These are phyloP conservation scores for Aspergillus aculeatus DNA, from an alignment of 2,329 filamentous ascomycete species.

Conservation along the genomic window DNA sequence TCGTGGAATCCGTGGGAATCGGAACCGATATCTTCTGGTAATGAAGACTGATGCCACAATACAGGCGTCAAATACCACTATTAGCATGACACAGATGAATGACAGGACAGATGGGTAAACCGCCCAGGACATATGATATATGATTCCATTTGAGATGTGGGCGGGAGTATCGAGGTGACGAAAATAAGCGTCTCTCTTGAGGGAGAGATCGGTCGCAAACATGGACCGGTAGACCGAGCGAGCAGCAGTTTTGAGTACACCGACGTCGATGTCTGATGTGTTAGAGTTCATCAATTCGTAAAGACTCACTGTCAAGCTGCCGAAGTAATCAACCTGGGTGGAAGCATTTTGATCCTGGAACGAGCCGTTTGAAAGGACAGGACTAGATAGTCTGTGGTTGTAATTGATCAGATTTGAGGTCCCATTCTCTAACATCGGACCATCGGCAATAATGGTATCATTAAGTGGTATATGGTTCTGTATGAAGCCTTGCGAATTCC, in stretches of 20 bases:
- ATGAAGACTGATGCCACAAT: slow-evolving; percentile 20
- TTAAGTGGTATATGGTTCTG: slow-evolving; percentile 7
- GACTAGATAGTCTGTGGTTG: slow-evolving; percentile 10
- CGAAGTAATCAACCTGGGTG: slow-evolving; percentile 12
- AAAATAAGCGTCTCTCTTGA: slow-evolving; percentile 18
- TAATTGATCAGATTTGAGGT: slow-evolving; percentile 14
- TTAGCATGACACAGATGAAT: slow-evolving; percentile 19
- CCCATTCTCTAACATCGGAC: slow-evolving; percentile 17
- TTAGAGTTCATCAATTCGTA: slow-evolving; percentile 11
- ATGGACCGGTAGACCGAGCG: slow-evolving; percentile 16
- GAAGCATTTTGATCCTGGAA: not conserved
- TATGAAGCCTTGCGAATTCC: slow-evolving; percentile 15
- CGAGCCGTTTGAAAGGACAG: not conserved
- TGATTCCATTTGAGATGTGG: not conserved
- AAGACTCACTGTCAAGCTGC: slow-evolving; percentile 11
- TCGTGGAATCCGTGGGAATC: slow-evolving; percentile 18
- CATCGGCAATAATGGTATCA: slow-evolving; percentile 12
- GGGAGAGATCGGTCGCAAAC: slow-evolving; percentile 18
- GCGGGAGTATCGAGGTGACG: not conserved
- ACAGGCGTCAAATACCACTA: slow-evolving; percentile 19
- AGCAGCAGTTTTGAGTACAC: slow-evolving; percentile 7
- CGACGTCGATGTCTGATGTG: not conserved
- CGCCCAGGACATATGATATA: slow-evolving; percentile 13
- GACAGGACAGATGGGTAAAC: slow-evolving; percentile 16
- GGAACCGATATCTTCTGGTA: slow-evolving; percentile 13